Evolutionary conservation across 2,329 filamentous ascomycete genomes (phyloP).

Genomic region (Elsinoe batatas): DNA sequence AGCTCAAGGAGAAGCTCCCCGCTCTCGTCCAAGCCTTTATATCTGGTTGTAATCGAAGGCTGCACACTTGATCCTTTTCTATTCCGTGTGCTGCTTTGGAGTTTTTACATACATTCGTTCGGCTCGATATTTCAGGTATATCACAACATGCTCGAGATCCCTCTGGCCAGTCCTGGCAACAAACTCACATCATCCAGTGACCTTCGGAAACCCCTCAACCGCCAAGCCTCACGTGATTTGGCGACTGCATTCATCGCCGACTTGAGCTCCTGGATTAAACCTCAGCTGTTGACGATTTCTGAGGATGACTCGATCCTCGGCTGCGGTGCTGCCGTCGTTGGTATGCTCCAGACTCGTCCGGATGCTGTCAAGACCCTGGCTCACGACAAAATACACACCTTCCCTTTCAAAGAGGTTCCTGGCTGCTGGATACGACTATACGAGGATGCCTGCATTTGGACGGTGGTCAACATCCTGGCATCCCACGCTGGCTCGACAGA

Average conservation of each 20-base stretch:
- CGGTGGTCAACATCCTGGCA: constrained; percentile 32
- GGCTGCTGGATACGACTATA: constrained; percentile 61
- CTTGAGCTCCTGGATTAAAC: neutral
- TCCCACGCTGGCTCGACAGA: neutral
- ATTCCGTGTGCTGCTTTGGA: neutral
- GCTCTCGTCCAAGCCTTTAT: constrained; percentile 1
- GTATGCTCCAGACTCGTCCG: constrained; percentile 29
- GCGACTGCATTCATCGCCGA: neutral
- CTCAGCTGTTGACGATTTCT: neutral
- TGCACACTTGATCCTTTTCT: neutral
- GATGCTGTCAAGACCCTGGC: constrained; percentile 50
- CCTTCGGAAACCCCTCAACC: too few species aligned
- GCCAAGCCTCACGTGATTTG: too few species aligned
- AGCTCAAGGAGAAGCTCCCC: constrained; percentile 11
- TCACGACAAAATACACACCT: constrained; percentile 59
- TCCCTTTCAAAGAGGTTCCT: constrained; percentile 57
- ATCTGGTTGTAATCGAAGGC: constrained; percentile 10
- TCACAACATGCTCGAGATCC: too few species aligned
- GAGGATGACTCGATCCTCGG: constrained; percentile 26
- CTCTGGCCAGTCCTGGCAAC: too few species aligned
- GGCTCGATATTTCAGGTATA: too few species aligned
- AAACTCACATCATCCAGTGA: too few species aligned
- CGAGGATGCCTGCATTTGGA: constrained; percentile 58
- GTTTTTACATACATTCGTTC: too few species aligned
- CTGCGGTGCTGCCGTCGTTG: constrained; percentile 34